Evolutionary conservation across 2,329 filamentous ascomycete species (phyloP), one percentile per base, ranked within the genome.

Genomic region (Diaporthe capsici): DNA sequence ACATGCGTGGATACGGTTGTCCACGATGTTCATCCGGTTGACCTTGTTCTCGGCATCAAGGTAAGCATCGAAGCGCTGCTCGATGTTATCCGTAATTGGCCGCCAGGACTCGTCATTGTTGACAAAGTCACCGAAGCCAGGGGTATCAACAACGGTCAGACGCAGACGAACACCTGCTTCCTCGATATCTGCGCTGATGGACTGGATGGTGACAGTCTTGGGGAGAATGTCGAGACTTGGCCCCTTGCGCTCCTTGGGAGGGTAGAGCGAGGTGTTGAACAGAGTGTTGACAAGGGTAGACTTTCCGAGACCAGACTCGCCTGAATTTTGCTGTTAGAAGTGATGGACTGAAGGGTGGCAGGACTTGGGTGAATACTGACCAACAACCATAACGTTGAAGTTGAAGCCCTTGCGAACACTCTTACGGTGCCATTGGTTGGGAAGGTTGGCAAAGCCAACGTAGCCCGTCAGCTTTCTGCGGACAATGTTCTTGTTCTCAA

Each of bases 321-420:
- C 97, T 98, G 80, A 31, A 63, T 9, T 31, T 25, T 39, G 42
- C 60, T 25, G 25, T 78, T 22, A 80, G 76, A 37, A 13, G 77
- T 58, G 39, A 72, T 39, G 10, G 49, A 15, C 13, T 12, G 10
- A 3, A 44, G 53, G 25, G 22, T 55, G 53, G 53, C 13, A 17
- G 53, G 17, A 8, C 0, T 20, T 25, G 28, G 22, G 4, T 20
- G 20, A 53, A 2, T 34, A 83, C 96, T 84, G 90, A 98, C 97
- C 97, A 87, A 99, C 97, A 87, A 99, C 97, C 97, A 99, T 99
- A 81, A 99, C 97, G 85, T 99, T 99, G 91, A 99, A 99, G 92
- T 98, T 99, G 92, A 99, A 99, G 78, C 97, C 97, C 88, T 99
- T 99, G 84, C 97, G 95, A 83, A 99, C 97, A 92, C 96, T 98